phyloP scores from a whole-genome alignment of 2,329 filamentous ascomycete genomes.

The Penicillium janthinellum region DNA sequence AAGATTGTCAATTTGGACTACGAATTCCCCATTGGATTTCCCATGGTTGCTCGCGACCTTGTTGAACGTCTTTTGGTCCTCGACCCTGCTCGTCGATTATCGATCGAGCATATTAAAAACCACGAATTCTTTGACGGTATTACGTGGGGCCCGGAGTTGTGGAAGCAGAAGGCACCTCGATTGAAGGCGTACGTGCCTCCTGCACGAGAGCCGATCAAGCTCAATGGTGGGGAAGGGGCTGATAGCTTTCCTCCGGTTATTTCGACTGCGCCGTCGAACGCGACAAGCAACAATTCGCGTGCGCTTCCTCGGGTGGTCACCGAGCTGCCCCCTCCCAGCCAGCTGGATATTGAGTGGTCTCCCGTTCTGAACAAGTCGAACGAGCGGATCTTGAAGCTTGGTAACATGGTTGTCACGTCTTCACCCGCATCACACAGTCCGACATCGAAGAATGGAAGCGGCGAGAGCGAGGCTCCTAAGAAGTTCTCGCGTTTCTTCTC shows the following conservation, averaged over 20 bases:
- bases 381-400: conserved; percentile 90
- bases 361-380: conserved; percentile 88
- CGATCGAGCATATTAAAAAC: conserved; percentile 94
- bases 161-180: conserved; percentile 86
- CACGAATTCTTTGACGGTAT: conserved; percentile 94
- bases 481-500: conserved; percentile 94
- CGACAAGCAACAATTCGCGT: conserved; percentile 52
- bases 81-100: conserved; percentile 79
- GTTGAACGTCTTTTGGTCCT: conserved; percentile 88
- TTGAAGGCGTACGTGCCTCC: conserved; percentile 82
- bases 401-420: conserved; percentile 83
- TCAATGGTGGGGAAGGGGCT: conserved; percentile 57
- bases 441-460: conserved; percentile 65
- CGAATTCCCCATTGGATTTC: conserved; percentile 87
- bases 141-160: conserved; percentile 77
- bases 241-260: conserved; percentile 49
- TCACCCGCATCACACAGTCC: conserved; percentile 75
- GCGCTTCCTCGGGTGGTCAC: conserved; percentile 82
- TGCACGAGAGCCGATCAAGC: conserved; percentile 74
- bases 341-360: conserved; percentile 98
- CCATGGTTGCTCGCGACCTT: conserved; percentile 79
- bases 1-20: conserved; percentile 96
- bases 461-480: conserved; percentile 69
- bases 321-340: conserved; percentile 92
- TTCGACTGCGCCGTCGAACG: conserved; percentile 41